Conservation (phyloP, 306 rosid genomes). For the Pyrus communis region DNA sequence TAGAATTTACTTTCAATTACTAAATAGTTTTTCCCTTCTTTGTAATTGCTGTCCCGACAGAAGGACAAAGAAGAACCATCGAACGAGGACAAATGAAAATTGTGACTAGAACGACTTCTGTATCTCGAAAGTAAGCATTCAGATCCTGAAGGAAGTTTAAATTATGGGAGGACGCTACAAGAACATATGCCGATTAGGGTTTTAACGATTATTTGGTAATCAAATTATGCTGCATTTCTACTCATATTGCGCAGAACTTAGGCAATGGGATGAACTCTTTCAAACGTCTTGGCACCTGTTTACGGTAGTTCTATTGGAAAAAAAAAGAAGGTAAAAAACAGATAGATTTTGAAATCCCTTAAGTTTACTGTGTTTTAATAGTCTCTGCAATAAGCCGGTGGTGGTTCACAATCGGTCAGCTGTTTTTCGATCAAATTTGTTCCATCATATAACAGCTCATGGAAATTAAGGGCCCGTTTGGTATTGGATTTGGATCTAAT, state of each 20-base stretch:
- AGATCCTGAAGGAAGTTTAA: neutral
- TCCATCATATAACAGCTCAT: neutral
- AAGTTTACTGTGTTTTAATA: neutral
- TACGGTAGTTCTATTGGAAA: neutral
- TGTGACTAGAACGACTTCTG: neutral
- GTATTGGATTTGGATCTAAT: no score
- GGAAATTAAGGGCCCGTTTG: neutral
- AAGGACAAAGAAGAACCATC: constrained; percentile 28
- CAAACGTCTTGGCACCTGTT: neutral
- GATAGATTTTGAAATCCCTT: neutral
- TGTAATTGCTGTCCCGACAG: constrained; percentile 2
- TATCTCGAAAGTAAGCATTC: constrained; percentile 2
- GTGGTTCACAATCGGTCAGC: neutral
- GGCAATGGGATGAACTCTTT: constrained; percentile 2
- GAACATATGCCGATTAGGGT: neutral
- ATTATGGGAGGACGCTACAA: neutral
- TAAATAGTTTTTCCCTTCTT: neutral
- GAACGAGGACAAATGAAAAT: constrained; percentile 19
- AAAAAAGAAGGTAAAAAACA: neutral
- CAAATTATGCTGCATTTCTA: neutral
- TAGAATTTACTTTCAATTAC: neutral
- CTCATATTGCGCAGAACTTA: neutral
- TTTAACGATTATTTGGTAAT: neutral
- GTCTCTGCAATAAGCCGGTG: neutral
- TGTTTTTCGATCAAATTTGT: neutral